A percentile compares a stretch with the other conserved stretches of the same genome.
Evolutionary conservation across 192 early-diverging fungal genomes (phyloP).

Genomic region (Globomyces pollinis-pini): DNA sequence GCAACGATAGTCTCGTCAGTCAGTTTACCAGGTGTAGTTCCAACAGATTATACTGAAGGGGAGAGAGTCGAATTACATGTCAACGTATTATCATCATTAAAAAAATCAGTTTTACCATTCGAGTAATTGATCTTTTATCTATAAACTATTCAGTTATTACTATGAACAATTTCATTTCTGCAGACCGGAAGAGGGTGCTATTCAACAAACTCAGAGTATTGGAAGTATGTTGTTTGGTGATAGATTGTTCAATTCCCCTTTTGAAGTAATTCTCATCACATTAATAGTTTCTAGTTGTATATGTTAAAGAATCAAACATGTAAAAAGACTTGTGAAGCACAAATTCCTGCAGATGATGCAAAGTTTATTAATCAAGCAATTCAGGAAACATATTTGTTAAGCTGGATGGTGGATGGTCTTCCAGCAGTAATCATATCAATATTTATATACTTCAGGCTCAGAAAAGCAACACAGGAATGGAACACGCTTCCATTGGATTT

Average conservation of each 20-base stretch:
- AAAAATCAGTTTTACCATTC: conserved; percentile 52
- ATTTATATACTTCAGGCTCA: too few relatives aligned
- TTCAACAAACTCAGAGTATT: conserved; percentile 61
- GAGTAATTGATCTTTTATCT: too few relatives aligned
- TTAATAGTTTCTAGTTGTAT: conserved; percentile 40
- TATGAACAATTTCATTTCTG: conserved; percentile 80
- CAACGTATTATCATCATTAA: conserved; percentile 77
- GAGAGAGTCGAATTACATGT: conserved; percentile 69
- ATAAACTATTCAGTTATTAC: too few relatives aligned
- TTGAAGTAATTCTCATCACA: conserved; percentile 48
- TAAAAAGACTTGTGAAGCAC: conserved; percentile 52
- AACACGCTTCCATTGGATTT: conserved; percentile 73
- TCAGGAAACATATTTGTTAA: conserved; percentile 28
- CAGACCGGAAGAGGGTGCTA: conserved; percentile 58
- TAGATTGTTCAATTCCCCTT: conserved; percentile 75
- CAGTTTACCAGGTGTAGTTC: conserved; percentile 91
- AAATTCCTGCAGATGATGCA: conserved; percentile 63
- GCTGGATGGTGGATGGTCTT: conserved; percentile 77
- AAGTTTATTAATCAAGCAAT: conserved; percentile 75
- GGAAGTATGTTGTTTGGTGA: conserved; percentile 95
- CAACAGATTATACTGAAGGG: conserved; percentile 68
- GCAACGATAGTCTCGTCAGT: conserved; percentile 41
- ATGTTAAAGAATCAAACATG: conserved; percentile 58
- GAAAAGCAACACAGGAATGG: conserved; percentile 35
- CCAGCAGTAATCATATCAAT: too few relatives aligned